Conservation (phyloP, 2,329 filamentous ascomycete species). For the Exophiala lecanii-corni region DNA sequence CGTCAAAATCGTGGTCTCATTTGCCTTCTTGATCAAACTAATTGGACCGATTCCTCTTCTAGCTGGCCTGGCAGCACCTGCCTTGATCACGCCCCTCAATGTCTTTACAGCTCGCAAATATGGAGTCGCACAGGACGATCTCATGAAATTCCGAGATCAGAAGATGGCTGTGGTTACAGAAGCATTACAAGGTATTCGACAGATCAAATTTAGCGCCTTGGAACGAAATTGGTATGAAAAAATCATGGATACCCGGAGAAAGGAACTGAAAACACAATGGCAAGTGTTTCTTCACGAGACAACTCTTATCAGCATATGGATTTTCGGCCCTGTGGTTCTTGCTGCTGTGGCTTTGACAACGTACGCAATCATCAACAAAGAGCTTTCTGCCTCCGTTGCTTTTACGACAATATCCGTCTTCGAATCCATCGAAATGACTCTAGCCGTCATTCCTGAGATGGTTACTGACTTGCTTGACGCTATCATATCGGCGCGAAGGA, state of each 20-base stretch:
- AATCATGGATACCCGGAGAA: slow-evolving; percentile 60
- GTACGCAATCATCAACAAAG: slow-evolving; percentile 61
- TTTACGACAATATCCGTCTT: slow-evolving; percentile 76
- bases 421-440: slow-evolving; percentile 64
- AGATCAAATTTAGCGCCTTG: slow-evolving; percentile 78
- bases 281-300: slow-evolving; percentile 61
- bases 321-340: slow-evolving; percentile 67
- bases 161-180: slow-evolving; percentile 74
- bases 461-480: slow-evolving; percentile 68
- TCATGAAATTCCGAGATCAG: slow-evolving; percentile 72
- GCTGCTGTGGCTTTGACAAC: slow-evolving; percentile 66
- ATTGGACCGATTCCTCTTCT: slow-evolving; percentile 67
- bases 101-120: slow-evolving; percentile 63
- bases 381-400: slow-evolving; percentile 65
- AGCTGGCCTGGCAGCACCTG: slow-evolving; percentile 61
- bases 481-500: slow-evolving; percentile 65
- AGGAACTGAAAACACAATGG: slow-evolving; percentile 65
- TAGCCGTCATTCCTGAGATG: slow-evolving; percentile 68
- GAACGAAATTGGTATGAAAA: slow-evolving; percentile 71
- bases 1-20: slow-evolving; percentile 61
- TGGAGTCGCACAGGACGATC: slow-evolving; percentile 57
- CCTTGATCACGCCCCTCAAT: slow-evolving; percentile 64
- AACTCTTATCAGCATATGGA: slow-evolving; percentile 63
- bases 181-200: slow-evolving; percentile 70
- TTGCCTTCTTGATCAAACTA: slow-evolving; percentile 62